Conservation (phyloP, 2,329 filamentous ascomycete species). For the Exophiala sp. region DNA sequence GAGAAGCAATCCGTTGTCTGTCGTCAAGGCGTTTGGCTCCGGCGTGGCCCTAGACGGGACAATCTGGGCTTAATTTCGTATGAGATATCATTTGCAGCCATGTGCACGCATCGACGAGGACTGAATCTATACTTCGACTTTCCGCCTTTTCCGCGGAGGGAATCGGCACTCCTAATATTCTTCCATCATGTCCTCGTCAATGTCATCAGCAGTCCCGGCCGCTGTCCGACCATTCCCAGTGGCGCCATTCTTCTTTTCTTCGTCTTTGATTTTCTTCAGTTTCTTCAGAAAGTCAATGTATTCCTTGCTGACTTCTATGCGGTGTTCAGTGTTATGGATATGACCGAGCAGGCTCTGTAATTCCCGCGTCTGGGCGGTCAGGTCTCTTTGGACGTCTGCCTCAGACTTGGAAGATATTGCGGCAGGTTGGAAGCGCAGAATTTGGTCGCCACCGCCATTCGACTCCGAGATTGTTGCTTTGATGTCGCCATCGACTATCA, state of each 20-base stretch:
- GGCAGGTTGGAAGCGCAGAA: slow-evolving; percentile 50
- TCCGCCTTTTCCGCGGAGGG: not conserved
- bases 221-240: slow-evolving; percentile 4
- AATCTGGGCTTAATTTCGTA: no score
- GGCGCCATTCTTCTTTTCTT: slow-evolving; percentile 20
- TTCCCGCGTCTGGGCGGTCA: slow-evolving; percentile 47
- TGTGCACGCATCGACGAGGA: no score
- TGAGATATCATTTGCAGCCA: no score
- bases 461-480: slow-evolving; percentile 47
- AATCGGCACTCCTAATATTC: slow-evolving; percentile 18
- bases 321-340: slow-evolving; percentile 50
- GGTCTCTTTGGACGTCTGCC: slow-evolving; percentile 35
- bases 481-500: slow-evolving; percentile 49
- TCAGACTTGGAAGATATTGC: slow-evolving; percentile 36
- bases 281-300: slow-evolving; percentile 51
- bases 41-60: no score
- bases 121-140: not conserved
- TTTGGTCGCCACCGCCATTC: slow-evolving; percentile 35
- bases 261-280: slow-evolving; percentile 37
- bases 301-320: slow-evolving; percentile 53
- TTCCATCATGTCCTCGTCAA: slow-evolving; percentile 31
- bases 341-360: slow-evolving; percentile 48
- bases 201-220: slow-evolving; percentile 14
- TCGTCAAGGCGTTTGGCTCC: no score
- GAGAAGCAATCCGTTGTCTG: no score